Percentiles rank a stretch among this genome's conserved stretches.
Evolutionary conservation across 2,329 filamentous ascomycete genomes (phyloP).

Genomic region (Piedraia hortae): DNA sequence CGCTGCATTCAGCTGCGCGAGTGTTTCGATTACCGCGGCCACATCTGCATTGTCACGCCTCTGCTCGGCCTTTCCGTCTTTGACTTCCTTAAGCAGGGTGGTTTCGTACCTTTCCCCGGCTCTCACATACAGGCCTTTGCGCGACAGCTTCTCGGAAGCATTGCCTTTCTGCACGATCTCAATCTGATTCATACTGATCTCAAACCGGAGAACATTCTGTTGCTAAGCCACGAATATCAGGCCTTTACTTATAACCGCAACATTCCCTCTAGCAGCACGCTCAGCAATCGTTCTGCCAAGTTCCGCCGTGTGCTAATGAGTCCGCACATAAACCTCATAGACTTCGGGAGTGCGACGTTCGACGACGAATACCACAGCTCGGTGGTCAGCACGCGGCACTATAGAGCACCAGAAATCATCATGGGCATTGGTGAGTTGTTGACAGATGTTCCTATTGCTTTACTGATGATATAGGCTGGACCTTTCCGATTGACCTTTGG

Average conservation of each 20-base stretch:
- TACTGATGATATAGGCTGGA: constrained; percentile 21
- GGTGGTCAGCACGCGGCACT: constrained; percentile 38
- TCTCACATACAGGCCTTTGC: constrained; percentile 96
- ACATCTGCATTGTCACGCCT: constrained; percentile 68
- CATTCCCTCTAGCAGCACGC: constrained; percentile 35
- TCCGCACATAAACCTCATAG: constrained; percentile 38
- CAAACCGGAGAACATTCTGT: constrained; percentile 40
- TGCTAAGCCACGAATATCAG: constrained; percentile 36
- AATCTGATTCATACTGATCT: constrained; percentile 82
- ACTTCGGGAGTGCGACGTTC: constrained; percentile 40
- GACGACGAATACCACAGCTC: constrained; percentile 42
- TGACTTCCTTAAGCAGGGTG: constrained; percentile 87
- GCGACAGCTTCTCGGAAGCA: constrained; percentile 85
- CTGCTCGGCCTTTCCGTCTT: constrained; percentile 85
- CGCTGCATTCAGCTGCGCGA: constrained; percentile 90
- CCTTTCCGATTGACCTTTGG: constrained; percentile 41
- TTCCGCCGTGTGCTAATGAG: constrained; percentile 35
- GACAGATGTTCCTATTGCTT: background rate
- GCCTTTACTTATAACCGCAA: constrained; percentile 42
- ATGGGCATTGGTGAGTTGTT: constrained; percentile 26
- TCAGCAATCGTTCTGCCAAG: constrained; percentile 27
- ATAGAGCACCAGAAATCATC: constrained; percentile 39
- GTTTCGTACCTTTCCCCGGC: constrained; percentile 89
- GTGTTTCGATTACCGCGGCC: constrained; percentile 89
- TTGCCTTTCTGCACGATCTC: constrained; percentile 88